Evolutionary conservation across 176 grass and related monocot genomes (phyloP), one percentile per base, ranked within the genome.

Genomic region (Zea luxurians): DNA sequence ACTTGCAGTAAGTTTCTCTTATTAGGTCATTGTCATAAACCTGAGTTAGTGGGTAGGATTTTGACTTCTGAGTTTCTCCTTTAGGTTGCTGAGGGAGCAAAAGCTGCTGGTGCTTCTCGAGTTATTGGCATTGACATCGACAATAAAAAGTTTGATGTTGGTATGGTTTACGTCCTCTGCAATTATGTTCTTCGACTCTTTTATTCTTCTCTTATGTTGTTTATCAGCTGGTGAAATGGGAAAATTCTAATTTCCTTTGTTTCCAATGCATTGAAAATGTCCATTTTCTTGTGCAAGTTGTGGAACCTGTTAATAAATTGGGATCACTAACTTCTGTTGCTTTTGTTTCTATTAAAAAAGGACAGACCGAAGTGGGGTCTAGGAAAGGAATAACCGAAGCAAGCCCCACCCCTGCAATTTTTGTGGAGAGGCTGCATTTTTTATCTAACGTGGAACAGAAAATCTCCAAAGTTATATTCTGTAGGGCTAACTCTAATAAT

Each of bases 51-150:
- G 84, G 64, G 49, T 43, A 43, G n/a, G 37, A 17, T 43, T 37
- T 53, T 63, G 16, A 36, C 76, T 13, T 70, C 3, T 73, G 12
- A 74, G n/a, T 78, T 80, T 40, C 59, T 16, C 57, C 83, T 52
- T 66, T 91, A 99, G 96, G 92, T 95, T 58, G 92, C 88, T 57
- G 96, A 95, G 84, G 96, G 96, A 12, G 96, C 92, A 20, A 99
- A 99, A 87, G 52, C 92, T 48, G 96, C 92, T 40, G 88, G 96
- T 8, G 92, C 92, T 85, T 93, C 90, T 76, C 90, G 96, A 48
- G 87, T 95, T 81, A 99, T 99, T 89, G 96, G 92, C 66, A 77
- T 99, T 66, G 96, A 99, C 70, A 89, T 99, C 73, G 96, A 99
- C 70, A 87, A 34, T 82, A 99, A 93, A 71, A 99, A 95, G 80